These are phyloP conservation scores for Penicillium italicum DNA, from an alignment of 2,329 filamentous ascomycete species.

Conservation along the genomic window DNA sequence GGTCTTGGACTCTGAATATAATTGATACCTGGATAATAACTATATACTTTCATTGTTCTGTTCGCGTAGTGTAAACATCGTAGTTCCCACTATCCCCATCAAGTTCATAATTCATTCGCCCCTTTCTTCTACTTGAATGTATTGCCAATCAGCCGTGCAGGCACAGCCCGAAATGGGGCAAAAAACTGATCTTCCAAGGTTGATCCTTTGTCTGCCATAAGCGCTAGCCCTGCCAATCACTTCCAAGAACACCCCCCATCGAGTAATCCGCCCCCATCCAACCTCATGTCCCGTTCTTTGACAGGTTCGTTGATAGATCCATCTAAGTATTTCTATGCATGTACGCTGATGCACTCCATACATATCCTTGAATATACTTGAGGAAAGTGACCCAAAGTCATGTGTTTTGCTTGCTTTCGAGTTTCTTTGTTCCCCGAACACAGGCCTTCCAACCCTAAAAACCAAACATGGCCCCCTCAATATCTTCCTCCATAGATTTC, in stretches of 20 bases:
- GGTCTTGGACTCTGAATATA: not conserved
- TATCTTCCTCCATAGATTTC: not conserved
- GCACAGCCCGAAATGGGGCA: not conserved
- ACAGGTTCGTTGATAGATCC: not conserved
- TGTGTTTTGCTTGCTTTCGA: not conserved
- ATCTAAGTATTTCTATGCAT: not conserved
- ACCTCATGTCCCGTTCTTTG: not conserved
- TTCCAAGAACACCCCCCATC: not conserved
- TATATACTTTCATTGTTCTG: not conserved
- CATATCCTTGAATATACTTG: not conserved
- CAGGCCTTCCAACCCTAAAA: not conserved
- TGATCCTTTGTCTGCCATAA: not conserved
- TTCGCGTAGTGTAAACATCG: not conserved
- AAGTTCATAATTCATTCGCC: not conserved
- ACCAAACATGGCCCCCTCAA: not conserved
- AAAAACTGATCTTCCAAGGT: not conserved
- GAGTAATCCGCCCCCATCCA: not conserved
- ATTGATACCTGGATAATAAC: not conserved
- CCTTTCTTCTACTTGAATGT: not conserved
- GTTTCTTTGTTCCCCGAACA: constrained; percentile 1
- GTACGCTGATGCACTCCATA: not conserved
- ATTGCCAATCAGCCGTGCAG: not conserved
- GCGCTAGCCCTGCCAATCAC: not conserved
- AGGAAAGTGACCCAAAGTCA: not conserved
- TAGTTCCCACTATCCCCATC: not conserved